Base-by-base conservation (phyloP, 176 grass and related monocot genomes). In the Miscanthus lutarioriparius region DNA sequence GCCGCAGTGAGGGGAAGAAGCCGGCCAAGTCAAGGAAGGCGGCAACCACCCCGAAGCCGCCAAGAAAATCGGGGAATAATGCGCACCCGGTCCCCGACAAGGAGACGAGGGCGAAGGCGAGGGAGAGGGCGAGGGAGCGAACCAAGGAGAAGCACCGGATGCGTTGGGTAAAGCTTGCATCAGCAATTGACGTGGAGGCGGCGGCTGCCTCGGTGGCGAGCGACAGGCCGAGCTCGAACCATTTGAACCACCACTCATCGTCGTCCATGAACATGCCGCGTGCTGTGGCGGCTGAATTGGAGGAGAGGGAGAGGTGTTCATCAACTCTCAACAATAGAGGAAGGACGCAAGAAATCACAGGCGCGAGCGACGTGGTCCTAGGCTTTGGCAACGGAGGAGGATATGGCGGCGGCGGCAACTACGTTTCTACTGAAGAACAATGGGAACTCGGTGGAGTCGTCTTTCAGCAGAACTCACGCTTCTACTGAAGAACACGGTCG, bases 41-140 rank as follows among this genome's bases (percentile, higher is more conserved):
- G 43, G 72, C 80, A 22, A 23, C 84, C 62, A 75, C 39, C 38
- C 68, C 80, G 4, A 90, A 93, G 76, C 76, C 87, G 11, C 68
- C 74, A 15, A 91, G 87, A 56, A 86, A 83, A 79, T 48, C 43
- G 2, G 75, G 28, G 26, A 84, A 63, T 69, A 82, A 45, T 48
- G 49, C 77, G 20, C 83, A 93, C 85, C 83, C 81, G 17, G 81
- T 78, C 22, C 78, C 83, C 13, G 96, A 90, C 77, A 93, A 91
- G 80, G 96, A 98, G 70, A 64, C 87, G 38, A 79, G 96, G 80
- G 87, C 91, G 0, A 95, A 91, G 90, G 96, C 93, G 7, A 88
- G 96, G 85, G 93, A 93, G 80, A 88, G 94, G 81, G 94, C 94
- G 28, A 89, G 92, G 72, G 94, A 97, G 90, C 63, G 96, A 70